Conservation (phyloP, 768 basidiomycete species). For the Inosperma sp. region DNA sequence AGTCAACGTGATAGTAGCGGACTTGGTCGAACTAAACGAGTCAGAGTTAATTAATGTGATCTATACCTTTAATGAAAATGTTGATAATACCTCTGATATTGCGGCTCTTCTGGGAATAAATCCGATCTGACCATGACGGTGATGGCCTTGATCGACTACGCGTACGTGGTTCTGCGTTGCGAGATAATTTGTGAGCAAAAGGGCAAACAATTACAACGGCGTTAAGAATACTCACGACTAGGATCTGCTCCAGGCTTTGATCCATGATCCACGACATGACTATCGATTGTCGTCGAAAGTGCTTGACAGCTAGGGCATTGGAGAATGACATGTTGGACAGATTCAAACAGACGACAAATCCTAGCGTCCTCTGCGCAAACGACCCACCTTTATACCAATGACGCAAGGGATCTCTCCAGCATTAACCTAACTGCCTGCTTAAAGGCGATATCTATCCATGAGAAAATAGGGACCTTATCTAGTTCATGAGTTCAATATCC, state of each 20-base stretch:
- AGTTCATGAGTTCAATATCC: no score
- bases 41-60: not conserved
- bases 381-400: slow-evolving; percentile 1
- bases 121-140: slow-evolving; percentile 7
- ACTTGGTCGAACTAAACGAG: not conserved
- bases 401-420: slow-evolving; percentile 3
- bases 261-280: slow-evolving; percentile 14
- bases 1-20: slow-evolving; percentile 11
- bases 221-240: slow-evolving; percentile 4
- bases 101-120: slow-evolving; percentile 9
- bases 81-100: slow-evolving; percentile 9
- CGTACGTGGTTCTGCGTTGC: slow-evolving; percentile 8
- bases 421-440: slow-evolving; percentile 6
- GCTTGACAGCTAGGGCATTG: not conserved
- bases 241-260: slow-evolving; percentile 11
- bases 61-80: not conserved
- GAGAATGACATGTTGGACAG: slow-evolving; percentile 1
- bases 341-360: not conserved
- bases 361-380: not conserved
- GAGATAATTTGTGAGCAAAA: not conserved
- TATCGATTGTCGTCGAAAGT: slow-evolving; percentile 6
- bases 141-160: slow-evolving; percentile 9
- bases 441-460: slow-evolving; percentile 6
- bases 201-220: not conserved
- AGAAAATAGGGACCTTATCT: slow-evolving; percentile 1